Evolutionary conservation across 768 basidiomycete genomes (phyloP).

Genomic region (Suillus luteus): DNA sequence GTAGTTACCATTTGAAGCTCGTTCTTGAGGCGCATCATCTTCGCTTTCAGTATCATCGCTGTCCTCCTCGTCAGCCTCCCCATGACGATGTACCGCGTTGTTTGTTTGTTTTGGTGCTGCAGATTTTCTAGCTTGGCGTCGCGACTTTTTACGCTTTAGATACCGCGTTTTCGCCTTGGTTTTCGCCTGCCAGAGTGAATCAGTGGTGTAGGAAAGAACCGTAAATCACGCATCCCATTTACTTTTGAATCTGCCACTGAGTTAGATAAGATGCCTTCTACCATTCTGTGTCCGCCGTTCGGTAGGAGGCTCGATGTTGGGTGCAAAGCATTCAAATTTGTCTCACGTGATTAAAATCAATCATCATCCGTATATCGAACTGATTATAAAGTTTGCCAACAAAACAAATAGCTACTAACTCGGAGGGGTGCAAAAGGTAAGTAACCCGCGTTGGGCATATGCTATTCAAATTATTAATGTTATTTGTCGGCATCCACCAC

Average conservation of each 20-base stretch:
- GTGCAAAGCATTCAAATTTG: not conserved
- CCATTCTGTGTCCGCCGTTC: not conserved
- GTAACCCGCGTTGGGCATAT: not conserved
- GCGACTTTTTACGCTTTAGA: conserved; percentile 68
- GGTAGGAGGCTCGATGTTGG: not conserved
- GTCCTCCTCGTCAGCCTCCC: not conserved
- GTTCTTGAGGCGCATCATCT: not conserved
- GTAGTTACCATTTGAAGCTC: not conserved
- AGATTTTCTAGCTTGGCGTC: conserved; percentile 53
- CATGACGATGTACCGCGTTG: not conserved
- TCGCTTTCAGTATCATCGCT: not conserved
- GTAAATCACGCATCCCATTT: not conserved
- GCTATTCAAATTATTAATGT: not conserved
- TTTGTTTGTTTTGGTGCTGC: conserved; percentile 27
- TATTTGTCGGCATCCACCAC: not conserved
- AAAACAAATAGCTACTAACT: no score
- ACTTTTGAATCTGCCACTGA: not conserved
- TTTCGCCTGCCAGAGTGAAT: conserved; percentile 45
- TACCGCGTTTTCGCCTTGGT: conserved; percentile 76
- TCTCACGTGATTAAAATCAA: no score
- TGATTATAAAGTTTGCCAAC: no score
- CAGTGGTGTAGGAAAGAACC: not conserved
- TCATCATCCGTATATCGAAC: no score
- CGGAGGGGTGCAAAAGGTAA: not conserved
- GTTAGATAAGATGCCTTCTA: not conserved